Evolutionary conservation across 768 basidiomycete species (phyloP), one percentile per base, ranked within the genome.

Genomic region (Suillus variegatus): DNA sequence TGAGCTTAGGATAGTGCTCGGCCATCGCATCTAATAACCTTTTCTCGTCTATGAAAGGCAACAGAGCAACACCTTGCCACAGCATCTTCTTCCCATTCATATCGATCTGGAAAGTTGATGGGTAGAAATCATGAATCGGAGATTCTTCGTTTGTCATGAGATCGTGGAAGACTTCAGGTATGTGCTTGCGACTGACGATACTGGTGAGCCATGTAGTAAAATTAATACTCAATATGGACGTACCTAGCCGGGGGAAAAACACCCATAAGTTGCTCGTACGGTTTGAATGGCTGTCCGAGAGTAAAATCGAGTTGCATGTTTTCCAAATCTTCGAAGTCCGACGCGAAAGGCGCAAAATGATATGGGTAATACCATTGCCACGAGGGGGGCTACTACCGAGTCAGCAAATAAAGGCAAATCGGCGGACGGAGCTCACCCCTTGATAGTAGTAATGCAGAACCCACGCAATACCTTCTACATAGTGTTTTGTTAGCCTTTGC

Each of bases 41-140:
- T 63, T 84, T 84, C 75, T 89, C 84, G 73, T 99, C 93, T 67
- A 99, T 99, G 82, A 99, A 99, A 0, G 97, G 96, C 25, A 99
- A 82, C 10, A 99, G 81, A 0, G 97, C 96, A 64, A 99, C 95
- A 62, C 97, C 97, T 77, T 99, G 97, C 97, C 97, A 99, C 8
- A 93, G 84, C 96, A 99, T 98, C 79, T 92, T 93, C 81, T 99
- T 99, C 65, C 97, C 97, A 73, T 99, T 99, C 97, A 99, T 99
- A 77, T 99, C 97, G 72, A 99, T 90, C 70, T 96, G 88, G 76
- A 99, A 99, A 18, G 90, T 87, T 0, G 83, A 68, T 0, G 97
- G 97, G 78, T 99, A 99, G 80, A 98, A 99, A 73, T 99, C 96
- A 66, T 94, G 87, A 76, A 99, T 98, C 9, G 95, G 94, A 0